Evolutionary conservation across 2,329 filamentous ascomycete species (phyloP), one percentile per base, ranked within the genome.

Genomic region (Stromatinia cepivora): DNA sequence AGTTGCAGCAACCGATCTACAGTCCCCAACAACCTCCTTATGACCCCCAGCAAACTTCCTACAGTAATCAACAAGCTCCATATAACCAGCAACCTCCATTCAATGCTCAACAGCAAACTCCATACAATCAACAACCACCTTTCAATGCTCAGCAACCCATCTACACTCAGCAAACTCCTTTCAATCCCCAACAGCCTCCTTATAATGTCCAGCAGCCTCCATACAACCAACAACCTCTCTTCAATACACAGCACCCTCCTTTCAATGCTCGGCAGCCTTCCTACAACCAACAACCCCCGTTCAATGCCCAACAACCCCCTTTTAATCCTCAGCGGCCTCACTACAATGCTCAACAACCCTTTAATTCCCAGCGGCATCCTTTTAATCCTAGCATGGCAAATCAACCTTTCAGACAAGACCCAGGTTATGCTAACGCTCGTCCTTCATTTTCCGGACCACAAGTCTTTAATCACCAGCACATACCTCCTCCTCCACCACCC

Each of bases 361-460:
- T 39, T 56, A 67, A 70, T 34, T 39, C 31, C 3, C 59, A 34
- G 36, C 62, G 28, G 15, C 52, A 57, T 28, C 22, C 61, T 22
- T 64, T 64, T n/a, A 52, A 64, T 20, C 15, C 61, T 53, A 53
- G 34, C n/a, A 52, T 52, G 61, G 46, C 61, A 48, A 64, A 48
- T 42, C 68, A 70, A 31, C 72, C 71, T 17, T 63, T 61, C 13
- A 72, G 75, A 25, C 77, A 78, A 65, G 77, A 79, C 70, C 76
- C 76, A 67, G 75, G 76, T 7, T 77, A 78, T 72, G 70, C 65
- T 11, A 78, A 75, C 70, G 70, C 72, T 22, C 70, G 70, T 39
- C 74, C 72, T 39, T 76, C 77, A 48, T 75, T 75, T 53, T 76
- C 76, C 3, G 69, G 74, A 75, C 48, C 71, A 66, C 15, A 63